These are phyloP conservation scores for Hanseniaspora jakobsenii DNA, from an alignment of 805 yeast species.

Conservation along the genomic window DNA sequence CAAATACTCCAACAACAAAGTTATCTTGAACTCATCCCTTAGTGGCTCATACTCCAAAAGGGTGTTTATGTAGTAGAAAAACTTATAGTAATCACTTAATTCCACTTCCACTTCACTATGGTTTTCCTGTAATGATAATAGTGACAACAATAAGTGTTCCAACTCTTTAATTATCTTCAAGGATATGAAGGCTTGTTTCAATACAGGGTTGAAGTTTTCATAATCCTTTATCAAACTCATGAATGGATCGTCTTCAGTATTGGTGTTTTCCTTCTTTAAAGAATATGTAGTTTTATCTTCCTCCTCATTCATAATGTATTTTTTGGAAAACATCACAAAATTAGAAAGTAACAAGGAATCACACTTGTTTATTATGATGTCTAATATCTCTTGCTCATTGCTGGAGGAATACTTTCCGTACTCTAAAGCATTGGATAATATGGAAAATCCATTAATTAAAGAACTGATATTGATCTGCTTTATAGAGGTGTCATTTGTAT, in stretches of 20 bases:
- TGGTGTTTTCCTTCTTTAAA: neutral
- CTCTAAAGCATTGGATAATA: conserved; percentile 7
- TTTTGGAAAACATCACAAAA: conserved; percentile 1
- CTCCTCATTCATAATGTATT: too few relatives aligned
- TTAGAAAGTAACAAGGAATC: conserved; percentile 7
- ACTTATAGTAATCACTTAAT: neutral
- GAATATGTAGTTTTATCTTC: too few relatives aligned
- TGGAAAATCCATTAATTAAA: conserved; percentile 10
- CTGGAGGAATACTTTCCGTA: neutral
- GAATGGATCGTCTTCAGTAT: conserved; percentile 9
- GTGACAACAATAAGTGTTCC: conserved; percentile 1
- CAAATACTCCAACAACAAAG: conserved; percentile 1
- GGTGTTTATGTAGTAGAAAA: neutral
- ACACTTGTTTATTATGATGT: neutral
- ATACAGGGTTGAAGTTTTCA: conserved; percentile 6
- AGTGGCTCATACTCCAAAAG: conserved; percentile 3
- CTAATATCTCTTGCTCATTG: conserved; percentile 5
- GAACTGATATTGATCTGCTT: neutral
- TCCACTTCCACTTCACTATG: too few relatives aligned
- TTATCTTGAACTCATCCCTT: conserved; percentile 2
- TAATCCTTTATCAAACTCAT: conserved; percentile 1
- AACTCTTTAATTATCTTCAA: conserved; percentile 8
- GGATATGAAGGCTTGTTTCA: conserved; percentile 9
- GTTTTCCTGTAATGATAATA: too few relatives aligned
- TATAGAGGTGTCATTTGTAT: too few relatives aligned